Base-by-base conservation (phyloP, 257 asterid genomes). In the Fraxinus anomala region DNA sequence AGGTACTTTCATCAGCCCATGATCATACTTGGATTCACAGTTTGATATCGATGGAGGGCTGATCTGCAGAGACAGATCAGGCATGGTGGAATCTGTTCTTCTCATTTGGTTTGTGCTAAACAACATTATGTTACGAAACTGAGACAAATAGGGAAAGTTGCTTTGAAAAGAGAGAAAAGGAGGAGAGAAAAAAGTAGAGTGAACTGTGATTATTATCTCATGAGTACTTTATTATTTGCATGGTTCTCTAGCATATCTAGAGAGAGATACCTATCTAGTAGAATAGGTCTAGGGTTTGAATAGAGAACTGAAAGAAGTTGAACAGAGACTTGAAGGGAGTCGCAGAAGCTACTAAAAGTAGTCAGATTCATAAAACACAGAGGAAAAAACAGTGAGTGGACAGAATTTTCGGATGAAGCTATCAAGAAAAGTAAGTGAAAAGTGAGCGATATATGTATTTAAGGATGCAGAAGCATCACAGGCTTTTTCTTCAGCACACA, bases 21-120 rank as follows among this genome's bases (percentile, higher is more conserved):
- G 72, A 19, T 1, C 72, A 16, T 73, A 69, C 39, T 73, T 44
- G 11, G 68, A 28, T 34, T 21, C 79, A 68, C 12, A 66, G 73
- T 23, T 59, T 12, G 85, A 74, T 10, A 54, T 56, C 0, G 89
- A 77, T 14, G 92, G 91, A 1, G 89, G 90, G 47, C 97, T 85
- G 87, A 91, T 91, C 81, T 93, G 96, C 51, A 91, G 77, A 3
- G 96, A 91, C 82, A 91, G 98, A 86, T 93, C 97, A 10, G 97
- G 92, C 68, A 83, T 69, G 14, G 67, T 61, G 17, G 88, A 37
- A 59, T 63, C 74, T 28, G 33, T 47, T 12, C 54, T 86, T 54
- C 72, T 78, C 91, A 83, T 85, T 30, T 74, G 74, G 79, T 74
- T 82, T 73, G 84, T 74, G 82, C 75, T 80, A 28, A 77, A 70